Conservation (phyloP, 2,329 filamentous ascomycete species). For the Pseudomassariella vexata region DNA sequence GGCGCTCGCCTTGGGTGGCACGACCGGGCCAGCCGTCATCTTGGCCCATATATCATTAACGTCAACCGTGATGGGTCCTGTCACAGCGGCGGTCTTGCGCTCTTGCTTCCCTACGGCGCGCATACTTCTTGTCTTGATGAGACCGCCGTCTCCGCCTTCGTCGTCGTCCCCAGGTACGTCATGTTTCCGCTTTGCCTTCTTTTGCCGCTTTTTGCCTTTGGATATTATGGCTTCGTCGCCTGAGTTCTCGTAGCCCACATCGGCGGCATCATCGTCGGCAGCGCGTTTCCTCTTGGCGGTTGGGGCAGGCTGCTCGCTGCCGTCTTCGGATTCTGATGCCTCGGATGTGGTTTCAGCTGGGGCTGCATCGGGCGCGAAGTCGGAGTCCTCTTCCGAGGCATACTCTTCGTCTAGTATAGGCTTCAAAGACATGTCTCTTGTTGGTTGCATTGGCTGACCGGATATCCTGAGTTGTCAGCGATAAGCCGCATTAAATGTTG, state of each 20-base stretch:
- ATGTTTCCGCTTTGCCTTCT: constrained; percentile 39
- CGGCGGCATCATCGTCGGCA: constrained; percentile 20
- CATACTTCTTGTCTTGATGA: constrained; percentile 70
- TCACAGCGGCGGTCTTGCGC: constrained; percentile 42
- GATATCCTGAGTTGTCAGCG: too few relatives aligned
- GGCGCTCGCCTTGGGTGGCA: constrained; percentile 20
- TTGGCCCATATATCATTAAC: constrained; percentile 66
- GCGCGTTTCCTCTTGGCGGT: constrained; percentile 25
- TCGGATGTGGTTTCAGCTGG: constrained; percentile 39
- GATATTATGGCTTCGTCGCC: constrained; percentile 68
- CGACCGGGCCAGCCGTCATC: constrained; percentile 47
- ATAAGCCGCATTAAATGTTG: too few relatives aligned
- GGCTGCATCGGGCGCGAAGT: constrained; percentile 59
- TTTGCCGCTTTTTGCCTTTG: constrained; percentile 49
- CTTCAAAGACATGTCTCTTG: constrained; percentile 34
- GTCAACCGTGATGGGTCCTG: constrained; percentile 61
- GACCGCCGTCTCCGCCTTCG: constrained; percentile 52
- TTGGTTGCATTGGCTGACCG: background rate
- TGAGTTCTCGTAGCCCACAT: constrained; percentile 57
- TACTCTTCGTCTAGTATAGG: constrained; percentile 46
- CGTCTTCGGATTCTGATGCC: constrained; percentile 44
- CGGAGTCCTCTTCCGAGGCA: constrained; percentile 66
- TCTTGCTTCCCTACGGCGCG: constrained; percentile 61
- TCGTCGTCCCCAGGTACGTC: constrained; percentile 37
- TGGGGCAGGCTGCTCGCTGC: constrained; percentile 14